Base-by-base conservation (phyloP, 2,329 filamentous ascomycete species). In the Aureobasidium subglaciale region DNA sequence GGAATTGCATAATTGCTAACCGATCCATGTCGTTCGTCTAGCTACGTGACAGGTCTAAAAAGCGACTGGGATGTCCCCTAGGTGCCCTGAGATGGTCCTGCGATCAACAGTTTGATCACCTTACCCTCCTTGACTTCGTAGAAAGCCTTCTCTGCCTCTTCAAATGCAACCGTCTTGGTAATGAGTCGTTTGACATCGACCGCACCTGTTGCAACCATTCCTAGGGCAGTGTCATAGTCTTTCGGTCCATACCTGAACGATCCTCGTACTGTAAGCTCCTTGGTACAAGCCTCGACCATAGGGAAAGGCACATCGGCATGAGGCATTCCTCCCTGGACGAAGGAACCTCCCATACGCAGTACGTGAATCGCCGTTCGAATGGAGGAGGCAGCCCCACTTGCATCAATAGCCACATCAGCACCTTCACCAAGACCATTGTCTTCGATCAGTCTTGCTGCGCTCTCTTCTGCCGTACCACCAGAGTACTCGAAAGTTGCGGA, bases 401-500 rank as follows among this genome's bases (percentile, higher is more conserved):
- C 72, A 48, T 78, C 77, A 5, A 79, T 60, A 2, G 78, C 74
- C 2, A 75, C 67, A 59, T 79, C 75, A 0, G 71, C 70, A 0
- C 76, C 76, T 11, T 75, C 68, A 1, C 66, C 67, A 1, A 78
- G 64, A 48, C 59, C 32, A 58, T 57, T 30, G 55, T 48, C 41
- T 60, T 58, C 18, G 60, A 60, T 40, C 56, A 63, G 60, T 38
- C 56, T 59, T 41, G 60, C 3, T 48, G 56, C 20, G 16, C 50
- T 60, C 29, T 30, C 29, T 30, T 9, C 4, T 9, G 29, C 29
- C 46, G 60, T 59, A 9, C 50, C 61, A 13, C 57, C 59, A 30
- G 3, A 30, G 22, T 60, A 65, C n/a, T 54, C 35, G 32, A 52
- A 55, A 2, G 29, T 30, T n/a, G 63, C 63, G 37, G 65, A 64